A percentile compares a stretch with the other conserved stretches of the same genome.
These are phyloP conservation scores for Ceratobasidium sp. DNA, from an alignment of 1,284 basidiomycete species.

Conservation along the genomic window DNA sequence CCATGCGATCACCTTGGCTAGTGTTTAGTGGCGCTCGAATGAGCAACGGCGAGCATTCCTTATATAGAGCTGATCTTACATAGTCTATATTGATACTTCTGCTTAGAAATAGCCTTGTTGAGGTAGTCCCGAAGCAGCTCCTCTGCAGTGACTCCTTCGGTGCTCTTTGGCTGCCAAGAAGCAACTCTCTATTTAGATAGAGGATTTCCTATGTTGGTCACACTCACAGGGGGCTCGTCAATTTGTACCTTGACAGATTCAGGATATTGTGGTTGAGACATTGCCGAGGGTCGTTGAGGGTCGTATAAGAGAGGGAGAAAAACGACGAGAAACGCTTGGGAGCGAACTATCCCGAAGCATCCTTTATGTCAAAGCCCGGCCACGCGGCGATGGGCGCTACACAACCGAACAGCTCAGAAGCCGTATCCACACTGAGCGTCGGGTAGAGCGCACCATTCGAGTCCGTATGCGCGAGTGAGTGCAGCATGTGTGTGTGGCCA, in stretches of 20 bases:
- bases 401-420: background rate
- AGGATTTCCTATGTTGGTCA: background rate
- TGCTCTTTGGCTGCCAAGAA: background rate
- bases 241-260: background rate
- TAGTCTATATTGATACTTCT: constrained; percentile 31
- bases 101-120: constrained; percentile 5
- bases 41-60: background rate
- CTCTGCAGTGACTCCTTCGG: background rate
- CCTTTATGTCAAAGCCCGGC: background rate
- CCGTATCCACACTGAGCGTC: background rate
- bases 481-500: background rate
- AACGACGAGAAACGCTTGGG: background rate
- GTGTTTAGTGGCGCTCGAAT: background rate
- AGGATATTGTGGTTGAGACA: background rate
- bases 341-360: background rate
- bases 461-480: background rate
- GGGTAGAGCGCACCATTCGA: background rate
- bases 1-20: constrained; percentile 24
- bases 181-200: background rate
- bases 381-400: background rate
- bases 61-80: background rate
- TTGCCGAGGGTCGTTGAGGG: background rate
- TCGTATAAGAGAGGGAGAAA: background rate
- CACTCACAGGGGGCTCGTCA: background rate
- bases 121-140: constrained; percentile 19